Evolutionary conservation across 169 alveolate species (phyloP), one percentile per base, ranked within the genome.

Genomic region (Cyclospora cayetanensis): DNA sequence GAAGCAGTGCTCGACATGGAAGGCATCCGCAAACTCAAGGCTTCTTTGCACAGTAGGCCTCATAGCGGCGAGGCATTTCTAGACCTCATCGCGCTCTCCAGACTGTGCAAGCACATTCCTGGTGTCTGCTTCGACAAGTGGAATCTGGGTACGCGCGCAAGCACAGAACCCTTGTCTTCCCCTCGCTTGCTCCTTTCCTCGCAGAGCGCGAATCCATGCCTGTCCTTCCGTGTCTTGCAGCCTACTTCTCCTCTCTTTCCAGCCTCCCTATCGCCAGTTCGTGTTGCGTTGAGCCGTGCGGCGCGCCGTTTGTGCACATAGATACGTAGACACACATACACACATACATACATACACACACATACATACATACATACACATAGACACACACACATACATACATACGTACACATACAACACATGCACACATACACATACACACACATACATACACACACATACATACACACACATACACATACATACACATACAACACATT

Each of bases 71-170:
- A n/a, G 22, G 0, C 63, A 50, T n/a, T 50, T n/a, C 63, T 50
- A 18, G 63, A 50, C 63, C 63, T 50, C 63, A 50, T 50, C 2
- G 63, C 63, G 1, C 63, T 50, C 63, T 50, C 85, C 5, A 7
- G 63, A n/a, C 60, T 3, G 34, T 74, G 85, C 39, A 46, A 42
- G 25, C 85, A 42, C 20, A 46, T 74, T 12, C 65, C 85, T 11
- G 85, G 85, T n/a, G 85, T 74, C 41, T 74, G 85, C 41, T 74
- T 74, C 41, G 85, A 74, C 65, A 34, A 46, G 41, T 74, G 85
- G 85, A 74, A 74, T 65, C 85, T 34, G 55, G 85, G 63, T 50
- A 50, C 12, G 63, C 22, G 63, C n/a, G n/a, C n/a, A n/a, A n/a
- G n/a, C n/a, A n/a, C n/a, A n/a, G n/a, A n/a, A n/a, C n/a, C n/a